phyloP scores from a whole-genome alignment of 495 filamentous ascomycete genomes.

The Hyaloscypha finlandica region DNA sequence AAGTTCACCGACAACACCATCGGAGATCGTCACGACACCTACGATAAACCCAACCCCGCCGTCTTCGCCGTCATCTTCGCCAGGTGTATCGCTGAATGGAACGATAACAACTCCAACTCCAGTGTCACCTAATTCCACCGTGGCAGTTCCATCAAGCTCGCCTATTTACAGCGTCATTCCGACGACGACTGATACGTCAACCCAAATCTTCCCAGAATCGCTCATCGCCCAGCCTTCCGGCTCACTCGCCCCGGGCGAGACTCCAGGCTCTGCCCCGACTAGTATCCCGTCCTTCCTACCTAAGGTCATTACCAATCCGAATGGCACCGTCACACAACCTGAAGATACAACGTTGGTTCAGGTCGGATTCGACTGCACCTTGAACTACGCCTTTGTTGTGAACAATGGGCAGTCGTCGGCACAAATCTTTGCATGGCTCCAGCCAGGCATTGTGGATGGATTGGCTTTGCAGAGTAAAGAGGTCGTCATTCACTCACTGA shows the following conservation, averaged over 20 bases:
- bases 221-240: constrained; percentile 33
- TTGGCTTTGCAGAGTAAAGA: constrained; percentile 51
- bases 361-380: constrained; percentile 75
- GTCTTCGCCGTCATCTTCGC: no score
- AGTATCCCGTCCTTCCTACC: constrained; percentile 62
- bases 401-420: constrained; percentile 65
- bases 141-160: background rate
- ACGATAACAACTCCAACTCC: background rate
- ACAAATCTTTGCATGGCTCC: constrained; percentile 86
- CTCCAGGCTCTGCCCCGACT: constrained; percentile 14
- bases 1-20: background rate
- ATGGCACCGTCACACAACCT: constrained; percentile 44
- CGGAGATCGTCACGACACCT: background rate
- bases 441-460: constrained; percentile 71
- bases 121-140: background rate
- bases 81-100: no score
- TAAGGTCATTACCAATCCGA: constrained; percentile 67
- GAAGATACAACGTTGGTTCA: constrained; percentile 69
- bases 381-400: constrained; percentile 85
- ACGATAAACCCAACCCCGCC: background rate
- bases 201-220: constrained; percentile 32
- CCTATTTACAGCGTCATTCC: constrained; percentile 29
- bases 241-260: constrained; percentile 20
- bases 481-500: constrained; percentile 69
- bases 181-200: constrained; percentile 7